Percentiles rank a stretch among this genome's conserved stretches.
These are phyloP conservation scores for Adiantum capillusveneris DNA, from an alignment of 75 land plant genomes.

Conservation along the genomic window DNA sequence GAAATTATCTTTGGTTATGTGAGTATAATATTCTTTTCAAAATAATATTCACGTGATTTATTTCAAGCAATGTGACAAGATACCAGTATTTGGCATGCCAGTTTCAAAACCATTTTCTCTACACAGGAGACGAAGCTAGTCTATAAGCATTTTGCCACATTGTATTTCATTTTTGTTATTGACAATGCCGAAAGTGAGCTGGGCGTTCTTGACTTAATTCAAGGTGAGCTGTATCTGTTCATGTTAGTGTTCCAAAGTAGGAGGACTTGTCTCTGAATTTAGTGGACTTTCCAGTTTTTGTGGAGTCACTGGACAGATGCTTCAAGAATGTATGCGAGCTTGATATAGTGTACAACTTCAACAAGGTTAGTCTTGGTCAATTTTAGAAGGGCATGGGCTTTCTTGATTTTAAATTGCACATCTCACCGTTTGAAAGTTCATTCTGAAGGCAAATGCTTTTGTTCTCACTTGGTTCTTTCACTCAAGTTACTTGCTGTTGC, in stretches of 20 bases:
- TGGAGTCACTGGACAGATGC: conserved; percentile 90
- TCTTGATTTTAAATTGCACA: too few relatives aligned
- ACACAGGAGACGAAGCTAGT: conserved; percentile 85
- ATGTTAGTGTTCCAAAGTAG: neutral
- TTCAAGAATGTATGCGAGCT: conserved; percentile 99
- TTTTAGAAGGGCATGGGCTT: too few relatives aligned
- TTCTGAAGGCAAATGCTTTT: too few relatives aligned
- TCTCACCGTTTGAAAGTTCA: too few relatives aligned
- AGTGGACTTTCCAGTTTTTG: conserved; percentile 61
- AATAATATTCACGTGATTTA: too few relatives aligned
- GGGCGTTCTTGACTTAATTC: conserved; percentile 93
- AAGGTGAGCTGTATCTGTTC: conserved; percentile 49
- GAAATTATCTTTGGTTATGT: conserved; percentile 85
- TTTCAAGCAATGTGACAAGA: too few relatives aligned
- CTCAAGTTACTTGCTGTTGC: too few relatives aligned
- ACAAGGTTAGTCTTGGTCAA: conserved; percentile 67
- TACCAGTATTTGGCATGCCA: too few relatives aligned
- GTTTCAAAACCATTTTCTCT: too few relatives aligned
- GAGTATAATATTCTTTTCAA: too few relatives aligned
- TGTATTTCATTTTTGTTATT: conserved; percentile 85
- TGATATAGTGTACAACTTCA: conserved; percentile 87
- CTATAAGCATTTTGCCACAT: conserved; percentile 92
- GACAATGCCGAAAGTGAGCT: conserved; percentile 94
- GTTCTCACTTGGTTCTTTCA: too few relatives aligned
- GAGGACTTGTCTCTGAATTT: neutral